Conservation (phyloP, 805 yeast genomes). For the Suhomyces emberorum region DNA sequence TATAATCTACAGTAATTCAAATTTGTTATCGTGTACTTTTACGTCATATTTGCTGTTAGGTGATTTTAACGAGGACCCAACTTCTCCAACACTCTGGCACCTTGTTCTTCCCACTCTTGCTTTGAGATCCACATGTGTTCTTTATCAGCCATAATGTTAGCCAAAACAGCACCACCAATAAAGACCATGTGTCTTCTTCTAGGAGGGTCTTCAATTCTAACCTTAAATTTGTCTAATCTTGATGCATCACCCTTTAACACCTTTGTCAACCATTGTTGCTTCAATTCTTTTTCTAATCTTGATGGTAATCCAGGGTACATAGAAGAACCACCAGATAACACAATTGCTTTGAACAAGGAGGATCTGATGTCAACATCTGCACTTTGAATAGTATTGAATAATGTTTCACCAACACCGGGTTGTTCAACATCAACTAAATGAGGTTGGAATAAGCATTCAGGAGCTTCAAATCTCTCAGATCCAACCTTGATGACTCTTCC, state of each 20-base stretch:
- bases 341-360: conserved; percentile 85
- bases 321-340: conserved; percentile 94
- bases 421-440: conserved; percentile 92
- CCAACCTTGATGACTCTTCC: conserved; percentile 94
- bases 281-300: conserved; percentile 90
- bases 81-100: conserved; percentile 78
- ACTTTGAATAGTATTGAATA: conserved; percentile 84
- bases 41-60: background rate
- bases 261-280: conserved; percentile 90
- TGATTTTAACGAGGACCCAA: conserved; percentile 78
- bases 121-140: conserved; percentile 97
- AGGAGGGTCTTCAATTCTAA: conserved; percentile 97
- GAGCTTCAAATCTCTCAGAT: conserved; percentile 93
- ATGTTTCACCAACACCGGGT: conserved; percentile 91
- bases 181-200: conserved; percentile 98
- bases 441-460: conserved; percentile 97
- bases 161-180: conserved; percentile 97
- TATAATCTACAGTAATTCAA: too few species aligned
- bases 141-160: conserved; percentile 96
- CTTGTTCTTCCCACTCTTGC: conserved; percentile 98
- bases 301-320: conserved; percentile 99
- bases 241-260: conserved; percentile 85
- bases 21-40: background rate
- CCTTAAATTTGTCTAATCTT: conserved; percentile 87
- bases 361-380: conserved; percentile 94